Evolutionary conservation across 164 flowering plant species (phyloP).

Genomic region (Umbellularia californica): DNA sequence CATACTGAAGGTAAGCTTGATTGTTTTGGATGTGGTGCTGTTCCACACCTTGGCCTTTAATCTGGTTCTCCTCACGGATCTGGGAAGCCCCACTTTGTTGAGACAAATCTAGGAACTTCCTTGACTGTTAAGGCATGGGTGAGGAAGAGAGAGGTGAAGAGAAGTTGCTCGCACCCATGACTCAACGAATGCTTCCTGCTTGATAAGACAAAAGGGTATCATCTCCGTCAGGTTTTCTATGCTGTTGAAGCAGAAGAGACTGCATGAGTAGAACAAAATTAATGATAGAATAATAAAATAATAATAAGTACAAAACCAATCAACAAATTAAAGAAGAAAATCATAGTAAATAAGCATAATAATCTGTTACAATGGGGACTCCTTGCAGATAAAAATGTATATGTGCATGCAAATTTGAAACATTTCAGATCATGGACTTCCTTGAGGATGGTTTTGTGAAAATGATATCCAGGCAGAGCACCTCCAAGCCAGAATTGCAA

Average conservation of each 20-base stretch:
- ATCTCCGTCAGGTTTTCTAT: conserved; percentile 74
- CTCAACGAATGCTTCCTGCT: conserved; percentile 57
- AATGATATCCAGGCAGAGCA: too few species aligned
- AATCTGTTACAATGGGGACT: background rate
- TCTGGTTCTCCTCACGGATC: conserved; percentile 51
- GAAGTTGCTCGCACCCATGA: conserved; percentile 49
- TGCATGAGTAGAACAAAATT: conserved; percentile 18
- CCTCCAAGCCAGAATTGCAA: too few species aligned
- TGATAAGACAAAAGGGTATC: conserved; percentile 71
- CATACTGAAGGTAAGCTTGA: conserved; percentile 74
- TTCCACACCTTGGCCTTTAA: conserved; percentile 59
- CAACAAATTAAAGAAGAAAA: too few species aligned
- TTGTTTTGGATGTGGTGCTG: conserved; percentile 58
- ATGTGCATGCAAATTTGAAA: background rate
- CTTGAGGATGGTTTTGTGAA: background rate
- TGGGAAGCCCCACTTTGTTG: conserved; percentile 61
- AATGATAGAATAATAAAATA: background rate
- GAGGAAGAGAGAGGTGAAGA: conserved; percentile 49
- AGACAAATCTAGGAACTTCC: conserved; percentile 52
- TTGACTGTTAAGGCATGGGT: conserved; percentile 54
- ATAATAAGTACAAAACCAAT: background rate
- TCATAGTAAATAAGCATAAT: background rate
- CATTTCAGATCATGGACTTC: background rate
- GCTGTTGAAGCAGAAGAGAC: conserved; percentile 68
- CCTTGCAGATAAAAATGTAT: background rate